Conservation (phyloP, 2,329 filamentous ascomycete genomes). For the Akanthomyces dipterigenus region DNA sequence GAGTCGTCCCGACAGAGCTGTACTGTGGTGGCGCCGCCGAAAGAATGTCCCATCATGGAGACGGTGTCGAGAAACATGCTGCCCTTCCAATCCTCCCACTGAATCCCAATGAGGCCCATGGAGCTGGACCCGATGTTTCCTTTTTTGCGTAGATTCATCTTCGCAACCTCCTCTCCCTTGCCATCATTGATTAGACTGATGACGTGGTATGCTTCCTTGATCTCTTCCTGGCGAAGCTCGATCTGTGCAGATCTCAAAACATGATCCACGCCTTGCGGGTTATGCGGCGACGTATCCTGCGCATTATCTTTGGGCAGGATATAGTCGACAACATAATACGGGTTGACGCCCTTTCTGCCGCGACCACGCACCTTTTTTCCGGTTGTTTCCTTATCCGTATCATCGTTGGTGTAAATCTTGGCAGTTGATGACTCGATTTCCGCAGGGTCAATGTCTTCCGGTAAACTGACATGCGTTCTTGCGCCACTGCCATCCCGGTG, state of each 20-base stretch:
- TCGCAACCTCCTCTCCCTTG: slow-evolving; percentile 41
- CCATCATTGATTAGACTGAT: slow-evolving; percentile 50
- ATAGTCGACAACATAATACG: slow-evolving; percentile 50
- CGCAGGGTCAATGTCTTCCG: slow-evolving; percentile 29
- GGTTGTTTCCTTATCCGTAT: slow-evolving; percentile 20
- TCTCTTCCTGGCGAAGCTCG: slow-evolving; percentile 55
- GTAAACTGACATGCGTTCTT: slow-evolving; percentile 53
- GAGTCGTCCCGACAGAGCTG: slow-evolving; percentile 51
- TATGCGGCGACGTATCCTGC: slow-evolving; percentile 45
- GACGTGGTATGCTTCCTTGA: slow-evolving; percentile 55
- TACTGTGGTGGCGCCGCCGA: slow-evolving; percentile 58
- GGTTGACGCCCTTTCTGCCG: slow-evolving; percentile 22
- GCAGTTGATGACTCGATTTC: slow-evolving; percentile 24
- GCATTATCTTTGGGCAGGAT: slow-evolving; percentile 54
- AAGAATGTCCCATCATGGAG: slow-evolving; percentile 59
- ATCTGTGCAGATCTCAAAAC: slow-evolving; percentile 56
- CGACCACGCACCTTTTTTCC: slow-evolving; percentile 26
- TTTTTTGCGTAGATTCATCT: slow-evolving; percentile 47
- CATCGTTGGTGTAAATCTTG: slow-evolving; percentile 18
- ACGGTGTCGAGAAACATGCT: slow-evolving; percentile 50
- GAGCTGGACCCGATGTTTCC: slow-evolving; percentile 55
- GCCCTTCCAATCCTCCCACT: slow-evolving; percentile 51
- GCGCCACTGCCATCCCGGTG: slow-evolving; percentile 60
- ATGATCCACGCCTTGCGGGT: slow-evolving; percentile 52
- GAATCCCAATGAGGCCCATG: slow-evolving; percentile 46